Evolutionary conservation across 1,284 basidiomycete genomes (phyloP).

Genomic region (Cystobasidium slooffiae): DNA sequence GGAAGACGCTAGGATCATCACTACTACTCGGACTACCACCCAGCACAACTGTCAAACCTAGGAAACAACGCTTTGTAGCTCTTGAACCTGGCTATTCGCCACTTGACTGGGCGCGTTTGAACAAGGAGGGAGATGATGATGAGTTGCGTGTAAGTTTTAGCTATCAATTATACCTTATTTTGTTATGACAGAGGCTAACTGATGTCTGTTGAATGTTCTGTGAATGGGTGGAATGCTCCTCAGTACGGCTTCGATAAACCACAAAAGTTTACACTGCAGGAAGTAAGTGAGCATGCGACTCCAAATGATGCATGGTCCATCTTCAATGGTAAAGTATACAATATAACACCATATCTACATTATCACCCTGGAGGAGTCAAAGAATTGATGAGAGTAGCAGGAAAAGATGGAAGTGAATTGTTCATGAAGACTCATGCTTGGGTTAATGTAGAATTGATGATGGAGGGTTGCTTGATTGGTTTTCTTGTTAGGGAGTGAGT

Average conservation of each 20-base stretch:
- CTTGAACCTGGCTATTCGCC: constrained; percentile 89
- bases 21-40: constrained; percentile 44
- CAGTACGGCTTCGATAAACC: constrained; percentile 58
- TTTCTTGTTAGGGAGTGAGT: constrained; percentile 65
- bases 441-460: constrained; percentile 93
- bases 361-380: constrained; percentile 94
- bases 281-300: constrained; percentile 80
- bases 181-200: constrained; percentile 28
- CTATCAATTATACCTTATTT: constrained; percentile 21
- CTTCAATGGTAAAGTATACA: constrained; percentile 93
- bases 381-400: constrained; percentile 94
- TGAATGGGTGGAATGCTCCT: neutral
- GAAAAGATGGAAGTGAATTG: constrained; percentile 76
- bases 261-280: constrained; percentile 76
- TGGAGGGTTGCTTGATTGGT: constrained; percentile 88
- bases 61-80: constrained; percentile 69
- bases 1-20: neutral
- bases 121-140: constrained; percentile 69
- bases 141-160: constrained; percentile 70
- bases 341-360: constrained; percentile 87
- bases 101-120: constrained; percentile 88
- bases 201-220: neutral
- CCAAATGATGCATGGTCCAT: constrained; percentile 91
- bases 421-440: constrained; percentile 80
- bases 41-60: constrained; percentile 46